Evolutionary conservation across 495 filamentous ascomycete species (phyloP), one percentile per base, ranked within the genome.

Genomic region (Trichoderma gamsii): DNA sequence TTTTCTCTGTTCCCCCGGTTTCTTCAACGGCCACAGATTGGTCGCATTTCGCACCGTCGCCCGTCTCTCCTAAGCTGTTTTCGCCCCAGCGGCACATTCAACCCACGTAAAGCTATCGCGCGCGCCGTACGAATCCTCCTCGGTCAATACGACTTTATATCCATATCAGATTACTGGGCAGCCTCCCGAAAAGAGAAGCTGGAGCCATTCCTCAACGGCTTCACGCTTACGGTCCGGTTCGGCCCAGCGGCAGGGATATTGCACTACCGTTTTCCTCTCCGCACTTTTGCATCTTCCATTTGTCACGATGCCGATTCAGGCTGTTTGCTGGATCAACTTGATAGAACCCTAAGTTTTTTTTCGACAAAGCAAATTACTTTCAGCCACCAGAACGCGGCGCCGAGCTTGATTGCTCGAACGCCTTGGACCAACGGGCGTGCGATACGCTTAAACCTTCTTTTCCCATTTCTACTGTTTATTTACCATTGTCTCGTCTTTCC

Each of bases 151-250:
- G 4, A 49, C 44, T 49, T 38, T 38, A 9, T 5, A 9, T 38
- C 35, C 35, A 38, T 38, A 38, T 38, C 35, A 38, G 35, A 38
- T 38, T 38, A 38, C 8, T 38, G 35, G 35, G 35, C 35, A 38
- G n/a, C 3, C 13, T 15, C 25, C 56, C 27, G 29, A 61, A 29
- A 61, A 13, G 16, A 29, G 56, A 29, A 61, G 56, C 27, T 32
- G 56, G 56, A 32, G 16, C 9, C 13, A 11, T 21, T 23, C 9
- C 29, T 21, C 0, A 15, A 29, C 56, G 16, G 25, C n/a, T 6
- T 61, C 56, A 61, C 56, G 56, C 56, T 21, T 61, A 61, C 56
- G n/a, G 8, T 52, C 49, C 21, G 56, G 56, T 23, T 25, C 16
- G 51, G 25, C 56, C 16, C 49, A 52, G 49, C 49, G n/a, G 49